A percentile compares a stretch with the other conserved stretches of the same genome.
phyloP scores from a whole-genome alignment of 1,284 basidiomycete species.

The Microbotryum violaceum region DNA sequence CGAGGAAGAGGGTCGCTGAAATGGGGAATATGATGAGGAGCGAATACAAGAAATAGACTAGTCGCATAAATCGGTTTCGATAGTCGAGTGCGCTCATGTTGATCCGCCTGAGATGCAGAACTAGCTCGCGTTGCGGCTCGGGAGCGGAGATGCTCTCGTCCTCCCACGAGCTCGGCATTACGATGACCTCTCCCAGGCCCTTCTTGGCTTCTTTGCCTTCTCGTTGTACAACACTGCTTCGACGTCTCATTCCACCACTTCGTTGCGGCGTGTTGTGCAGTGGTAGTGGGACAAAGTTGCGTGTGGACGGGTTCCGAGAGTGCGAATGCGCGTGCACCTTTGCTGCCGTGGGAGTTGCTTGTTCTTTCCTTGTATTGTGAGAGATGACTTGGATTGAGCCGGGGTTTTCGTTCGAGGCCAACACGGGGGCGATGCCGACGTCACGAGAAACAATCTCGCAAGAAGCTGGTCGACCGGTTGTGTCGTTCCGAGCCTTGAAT shows the following conservation, averaged over 20 bases:
- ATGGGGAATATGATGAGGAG: slow-evolving; percentile 29
- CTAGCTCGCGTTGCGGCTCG: slow-evolving; percentile 9
- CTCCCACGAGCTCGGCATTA: slow-evolving; percentile 8
- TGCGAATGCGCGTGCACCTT: not conserved
- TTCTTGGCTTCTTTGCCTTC: not conserved
- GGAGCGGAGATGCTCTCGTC: slow-evolving; percentile 5
- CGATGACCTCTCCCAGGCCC: slow-evolving; percentile 16
- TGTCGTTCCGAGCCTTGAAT: not conserved
- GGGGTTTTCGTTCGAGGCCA: too few species aligned
- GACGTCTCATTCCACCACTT: not conserved
- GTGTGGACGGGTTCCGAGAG: not conserved
- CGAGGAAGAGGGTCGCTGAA: slow-evolving; percentile 38
- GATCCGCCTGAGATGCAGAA: slow-evolving; percentile 13
- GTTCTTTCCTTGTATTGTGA: slow-evolving; percentile 1
- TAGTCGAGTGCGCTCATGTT: slow-evolving; percentile 19
- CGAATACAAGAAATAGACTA: slow-evolving; percentile 17
- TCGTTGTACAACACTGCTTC: not conserved
- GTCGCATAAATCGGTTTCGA: slow-evolving; percentile 14
- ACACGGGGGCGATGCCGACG: too few species aligned
- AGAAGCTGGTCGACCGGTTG: too few species aligned
- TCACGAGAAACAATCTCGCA: too few species aligned
- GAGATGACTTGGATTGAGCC: not conserved
- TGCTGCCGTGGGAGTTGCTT: not conserved
- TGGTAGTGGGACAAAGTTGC: not conserved
- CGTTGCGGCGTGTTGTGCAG: not conserved